Conservation (phyloP, 768 basidiomycete genomes). For the Galerina sulciceps region DNA sequence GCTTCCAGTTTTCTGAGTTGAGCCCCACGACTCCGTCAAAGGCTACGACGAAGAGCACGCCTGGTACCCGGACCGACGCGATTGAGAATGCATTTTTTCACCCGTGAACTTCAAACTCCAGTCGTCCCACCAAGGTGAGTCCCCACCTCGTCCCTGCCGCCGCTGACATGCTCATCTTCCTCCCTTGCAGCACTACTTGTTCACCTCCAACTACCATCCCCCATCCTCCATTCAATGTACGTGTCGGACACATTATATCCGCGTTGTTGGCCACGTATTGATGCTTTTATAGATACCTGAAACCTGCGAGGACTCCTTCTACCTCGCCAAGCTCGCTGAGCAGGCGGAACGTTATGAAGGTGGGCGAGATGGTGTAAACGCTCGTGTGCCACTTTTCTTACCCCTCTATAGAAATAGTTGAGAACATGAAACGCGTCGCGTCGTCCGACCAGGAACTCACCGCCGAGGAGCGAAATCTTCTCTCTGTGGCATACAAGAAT, state of each 20-base stretch:
- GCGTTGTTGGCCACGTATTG: conserved; percentile 44
- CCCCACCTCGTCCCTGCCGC: conserved; percentile 30
- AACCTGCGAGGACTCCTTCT: conserved; percentile 95
- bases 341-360: conserved; percentile 99
- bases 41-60: too few species aligned
- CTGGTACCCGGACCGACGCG: too few species aligned
- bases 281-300: conserved; percentile 67
- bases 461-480: too few species aligned
- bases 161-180: conserved; percentile 43
- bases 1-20: too few species aligned
- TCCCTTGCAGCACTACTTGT: conserved; percentile 10
- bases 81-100: conserved; percentile 49
- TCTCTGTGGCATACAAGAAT: conserved; percentile 99
- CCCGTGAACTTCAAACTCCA: conserved; percentile 45
- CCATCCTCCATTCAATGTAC: conserved; percentile 44
- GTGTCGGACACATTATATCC: conserved; percentile 34
- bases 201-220: conserved; percentile 22
- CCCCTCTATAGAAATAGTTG: conserved; percentile 81
- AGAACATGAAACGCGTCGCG: conserved; percentile 99
- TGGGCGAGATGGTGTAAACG: conserved; percentile 33
- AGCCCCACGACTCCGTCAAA: too few species aligned
- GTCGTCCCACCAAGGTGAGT: too few species aligned
- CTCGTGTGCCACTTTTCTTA: conserved; percentile 17
- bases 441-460: conserved; percentile 93
- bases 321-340: conserved; percentile 99